These are phyloP conservation scores for Talaromyces atroroseus DNA, from an alignment of 2,329 filamentous ascomycete genomes.

Conservation along the genomic window DNA sequence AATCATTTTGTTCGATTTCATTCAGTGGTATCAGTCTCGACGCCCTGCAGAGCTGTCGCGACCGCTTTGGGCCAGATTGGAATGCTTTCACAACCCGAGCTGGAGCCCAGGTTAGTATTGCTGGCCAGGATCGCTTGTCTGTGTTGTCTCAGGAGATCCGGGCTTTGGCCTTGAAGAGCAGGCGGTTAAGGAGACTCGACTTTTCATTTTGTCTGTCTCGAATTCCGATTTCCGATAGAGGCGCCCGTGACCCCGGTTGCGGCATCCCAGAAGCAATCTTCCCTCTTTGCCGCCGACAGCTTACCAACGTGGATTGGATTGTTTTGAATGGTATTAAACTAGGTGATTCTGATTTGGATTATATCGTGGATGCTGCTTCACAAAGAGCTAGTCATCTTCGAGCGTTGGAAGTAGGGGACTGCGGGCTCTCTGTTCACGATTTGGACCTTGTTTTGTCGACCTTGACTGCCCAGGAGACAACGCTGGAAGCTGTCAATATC, in stretches of 20 bases:
- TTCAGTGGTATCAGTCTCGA: slow-evolving; percentile 62
- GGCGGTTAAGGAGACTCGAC: slow-evolving; percentile 57
- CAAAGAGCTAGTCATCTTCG: slow-evolving; percentile 60
- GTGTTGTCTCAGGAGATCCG: slow-evolving; percentile 64
- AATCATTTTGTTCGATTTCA: slow-evolving; percentile 62
- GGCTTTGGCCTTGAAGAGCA: slow-evolving; percentile 61
- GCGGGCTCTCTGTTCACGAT: slow-evolving; percentile 47
- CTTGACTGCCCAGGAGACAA: slow-evolving; percentile 59
- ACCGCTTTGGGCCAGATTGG: slow-evolving; percentile 56
- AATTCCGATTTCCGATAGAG: slow-evolving; percentile 46
- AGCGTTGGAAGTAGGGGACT: slow-evolving; percentile 62
- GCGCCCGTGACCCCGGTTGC: slow-evolving; percentile 56
- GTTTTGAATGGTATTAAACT: slow-evolving; percentile 62
- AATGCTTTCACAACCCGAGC: slow-evolving; percentile 58
- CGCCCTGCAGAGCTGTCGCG: slow-evolving; percentile 55
- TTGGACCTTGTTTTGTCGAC: slow-evolving; percentile 58
- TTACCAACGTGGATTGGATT: slow-evolving; percentile 68
- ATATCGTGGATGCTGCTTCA: slow-evolving; percentile 61
- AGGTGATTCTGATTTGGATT: slow-evolving; percentile 65
- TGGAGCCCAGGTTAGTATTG: slow-evolving; percentile 49
- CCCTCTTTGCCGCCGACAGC: slow-evolving; percentile 60
- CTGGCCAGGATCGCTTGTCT: slow-evolving; percentile 51
- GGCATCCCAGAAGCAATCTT: slow-evolving; percentile 66
- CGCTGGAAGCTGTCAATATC: slow-evolving; percentile 61
- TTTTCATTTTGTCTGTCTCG: slow-evolving; percentile 58